Evolutionary conservation across 208 protist species (phyloP).

Genomic region (Strigomonas culicis): DNA sequence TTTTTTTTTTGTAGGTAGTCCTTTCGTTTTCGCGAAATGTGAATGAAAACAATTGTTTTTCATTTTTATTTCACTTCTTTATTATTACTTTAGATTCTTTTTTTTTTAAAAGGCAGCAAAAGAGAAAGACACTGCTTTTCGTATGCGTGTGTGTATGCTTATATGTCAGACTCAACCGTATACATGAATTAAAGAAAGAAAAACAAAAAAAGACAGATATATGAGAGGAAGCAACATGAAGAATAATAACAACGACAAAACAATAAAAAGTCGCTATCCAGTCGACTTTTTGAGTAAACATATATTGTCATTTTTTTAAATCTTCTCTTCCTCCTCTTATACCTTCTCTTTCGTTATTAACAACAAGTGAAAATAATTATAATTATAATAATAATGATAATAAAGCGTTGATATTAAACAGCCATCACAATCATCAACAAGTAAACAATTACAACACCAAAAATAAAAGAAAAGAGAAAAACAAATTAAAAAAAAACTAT

Average conservation of each 20-base stretch:
- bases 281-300: no score
- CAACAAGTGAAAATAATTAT: not conserved
- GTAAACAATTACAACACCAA: not conserved
- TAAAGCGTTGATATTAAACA: not conserved
- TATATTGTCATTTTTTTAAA: no score
- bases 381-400: not conserved
- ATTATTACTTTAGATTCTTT: conserved; percentile 4
- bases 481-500: not conserved
- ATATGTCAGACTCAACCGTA: not conserved
- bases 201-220: not conserved
- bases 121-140: not conserved
- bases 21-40: not conserved
- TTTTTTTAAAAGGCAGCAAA: not conserved
- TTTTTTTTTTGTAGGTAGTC: not conserved
- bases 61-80: conserved; percentile 19
- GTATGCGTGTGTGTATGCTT: not conserved
- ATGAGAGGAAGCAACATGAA: not conserved
- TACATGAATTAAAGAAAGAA: conserved; percentile 4
- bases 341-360: not conserved
- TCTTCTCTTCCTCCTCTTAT: not conserved
- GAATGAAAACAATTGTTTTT: not conserved
- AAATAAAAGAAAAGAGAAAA: conserved; percentile 4
- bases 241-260: not conserved
- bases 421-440: conserved; percentile 1
- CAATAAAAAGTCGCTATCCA: no score